A percentile compares a stretch with the other conserved stretches of the same genome.
Conservation (phyloP, 2,329 filamentous ascomycete species). For the Didymella lethalis region DNA sequence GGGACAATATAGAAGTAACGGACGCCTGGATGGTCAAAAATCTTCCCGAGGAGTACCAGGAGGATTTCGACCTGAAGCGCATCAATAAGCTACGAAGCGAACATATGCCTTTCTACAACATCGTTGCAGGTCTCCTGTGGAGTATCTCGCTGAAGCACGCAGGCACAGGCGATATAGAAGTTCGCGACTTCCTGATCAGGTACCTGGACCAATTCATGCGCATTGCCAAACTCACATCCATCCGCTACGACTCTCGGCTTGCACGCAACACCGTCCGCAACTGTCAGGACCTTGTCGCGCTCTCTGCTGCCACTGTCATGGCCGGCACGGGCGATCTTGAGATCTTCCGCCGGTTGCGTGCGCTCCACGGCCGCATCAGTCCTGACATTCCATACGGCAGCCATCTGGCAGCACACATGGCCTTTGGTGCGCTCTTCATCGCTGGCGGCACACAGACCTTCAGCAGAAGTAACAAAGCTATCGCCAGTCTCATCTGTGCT, state of each 20-base stretch:
- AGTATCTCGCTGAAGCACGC: conserved; percentile 59
- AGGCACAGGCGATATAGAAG: conserved; percentile 64
- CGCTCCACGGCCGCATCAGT: conserved; percentile 87
- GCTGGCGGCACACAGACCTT: conserved; percentile 94
- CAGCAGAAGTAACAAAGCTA: conserved; percentile 84
- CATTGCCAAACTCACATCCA: conserved; percentile 70
- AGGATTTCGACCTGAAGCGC: conserved; percentile 66
- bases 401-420: conserved; percentile 90
- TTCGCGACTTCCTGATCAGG: conserved; percentile 80
- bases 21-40: conserved; percentile 78
- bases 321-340: conserved; percentile 90
- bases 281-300: conserved; percentile 86
- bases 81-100: conserved; percentile 74
- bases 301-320: conserved; percentile 89
- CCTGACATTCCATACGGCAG: conserved; percentile 88
- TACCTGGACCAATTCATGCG: conserved; percentile 89
- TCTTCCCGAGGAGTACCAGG: conserved; percentile 74
- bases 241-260: conserved; percentile 82
- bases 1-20: conserved; percentile 79
- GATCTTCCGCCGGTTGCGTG: conserved; percentile 83
- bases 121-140: conserved; percentile 87
- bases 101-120: conserved; percentile 92
- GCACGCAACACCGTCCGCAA: conserved; percentile 84
- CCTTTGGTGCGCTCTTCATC: conserved; percentile 88
- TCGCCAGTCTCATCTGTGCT: conserved; percentile 84